Percentiles rank a stretch among this genome's conserved stretches.
phyloP scores from a whole-genome alignment of 2,329 filamentous ascomycete genomes.

The Monascus ruber region DNA sequence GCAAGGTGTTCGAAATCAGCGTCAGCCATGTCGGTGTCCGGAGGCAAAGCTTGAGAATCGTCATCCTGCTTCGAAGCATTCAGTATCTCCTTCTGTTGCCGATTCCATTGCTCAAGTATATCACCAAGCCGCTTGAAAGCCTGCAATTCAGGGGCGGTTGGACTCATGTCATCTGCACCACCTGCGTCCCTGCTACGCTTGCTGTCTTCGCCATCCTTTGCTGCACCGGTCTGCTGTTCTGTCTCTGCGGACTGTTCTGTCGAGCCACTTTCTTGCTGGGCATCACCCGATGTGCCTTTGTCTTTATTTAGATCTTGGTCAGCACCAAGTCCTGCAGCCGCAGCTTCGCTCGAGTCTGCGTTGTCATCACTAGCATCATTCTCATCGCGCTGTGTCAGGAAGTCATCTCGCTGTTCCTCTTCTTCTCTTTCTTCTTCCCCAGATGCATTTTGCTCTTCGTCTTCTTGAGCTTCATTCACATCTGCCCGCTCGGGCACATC shows the following conservation, averaged over 20 bases:
- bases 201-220: conserved; percentile 30
- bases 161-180: conserved; percentile 23
- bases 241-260: conserved; percentile 36
- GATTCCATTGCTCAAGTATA: conserved; percentile 83
- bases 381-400: conserved; percentile 36
- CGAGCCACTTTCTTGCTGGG: conserved; percentile 32
- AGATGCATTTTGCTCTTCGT: conserved; percentile 34
- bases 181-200: conserved; percentile 25
- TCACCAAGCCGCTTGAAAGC: conserved; percentile 94
- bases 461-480: conserved; percentile 35
- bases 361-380: conserved; percentile 45
- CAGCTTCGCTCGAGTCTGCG: conserved; percentile 33
- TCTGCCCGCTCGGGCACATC: conserved; percentile 18
- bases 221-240: conserved; percentile 33
- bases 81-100: conserved; percentile 72
- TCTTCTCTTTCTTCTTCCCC: conserved; percentile 34
- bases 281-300: conserved; percentile 36
- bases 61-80: conserved; percentile 46
- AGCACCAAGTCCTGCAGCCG: conserved; percentile 26
- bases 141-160: conserved; percentile 41
- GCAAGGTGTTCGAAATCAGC: conserved; percentile 90
- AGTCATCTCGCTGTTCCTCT: conserved; percentile 40
- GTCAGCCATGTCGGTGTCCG: conserved; percentile 60
- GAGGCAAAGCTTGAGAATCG: conserved; percentile 40
- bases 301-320: conserved; percentile 32